A percentile compares a stretch with the other conserved stretches of the same genome.
Evolutionary conservation across 176 grass and related monocot species (phyloP).

Genomic region (Cenchrus fungigraminus): DNA sequence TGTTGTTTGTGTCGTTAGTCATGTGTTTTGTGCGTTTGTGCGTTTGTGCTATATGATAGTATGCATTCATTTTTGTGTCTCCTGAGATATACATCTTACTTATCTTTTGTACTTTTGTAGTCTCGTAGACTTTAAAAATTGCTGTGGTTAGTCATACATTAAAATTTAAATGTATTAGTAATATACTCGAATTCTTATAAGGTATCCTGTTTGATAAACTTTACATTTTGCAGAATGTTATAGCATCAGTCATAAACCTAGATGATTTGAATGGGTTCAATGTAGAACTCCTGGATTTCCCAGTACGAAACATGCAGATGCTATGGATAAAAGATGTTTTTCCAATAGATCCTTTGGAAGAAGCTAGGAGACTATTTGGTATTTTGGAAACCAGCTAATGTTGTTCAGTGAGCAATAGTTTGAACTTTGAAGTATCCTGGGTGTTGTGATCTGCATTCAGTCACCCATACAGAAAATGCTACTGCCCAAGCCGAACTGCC

Average conservation of each 20-base stretch:
- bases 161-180: background rate
- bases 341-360: conserved; percentile 70
- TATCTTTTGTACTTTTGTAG: background rate
- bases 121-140: background rate
- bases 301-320: conserved; percentile 50
- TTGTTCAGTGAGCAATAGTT: background rate
- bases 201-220: conserved; percentile 29
- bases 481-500: background rate
- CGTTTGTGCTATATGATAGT: background rate
- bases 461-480: background rate
- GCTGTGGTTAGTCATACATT: background rate
- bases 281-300: conserved; percentile 46
- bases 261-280: conserved; percentile 37
- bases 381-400: conserved; percentile 46
- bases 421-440: background rate
- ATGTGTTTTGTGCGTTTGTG: background rate
- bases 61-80: background rate
- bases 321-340: conserved; percentile 70
- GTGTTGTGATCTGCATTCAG: background rate
- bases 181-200: conserved; percentile 6
- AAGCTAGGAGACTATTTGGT: conserved; percentile 57
- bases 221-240: conserved; percentile 64
- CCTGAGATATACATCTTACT: background rate
- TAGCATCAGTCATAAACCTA: conserved; percentile 47
- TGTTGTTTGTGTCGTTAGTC: background rate